Base-by-base conservation (phyloP, 2,329 filamentous ascomycete species). In the Monascus ruber region DNA sequence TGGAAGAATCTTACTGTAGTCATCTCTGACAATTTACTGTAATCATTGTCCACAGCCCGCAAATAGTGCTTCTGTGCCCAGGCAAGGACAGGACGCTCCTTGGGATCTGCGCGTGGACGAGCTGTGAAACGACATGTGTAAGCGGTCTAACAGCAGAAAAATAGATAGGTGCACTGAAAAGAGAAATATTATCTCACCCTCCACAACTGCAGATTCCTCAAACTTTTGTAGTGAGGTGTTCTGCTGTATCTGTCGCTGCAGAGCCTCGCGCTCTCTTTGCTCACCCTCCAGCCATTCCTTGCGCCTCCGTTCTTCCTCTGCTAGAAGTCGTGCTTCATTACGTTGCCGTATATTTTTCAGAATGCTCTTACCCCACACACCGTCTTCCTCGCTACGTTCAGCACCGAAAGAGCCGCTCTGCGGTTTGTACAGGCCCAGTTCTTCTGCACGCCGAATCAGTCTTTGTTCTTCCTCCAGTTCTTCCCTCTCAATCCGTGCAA, bases 241-340 rank as follows among this genome's bases (percentile, higher is more conserved):
- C 38, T 50, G 54, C 37, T 56, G 51, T 11, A 59, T 38, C 37
- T 57, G 53, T 11, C 45, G 53, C 42, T 51, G 48, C 31, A 61
- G 24, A 34, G 49, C 53, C 41, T 63, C 61, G 8, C 49, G 50
- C 31, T 65, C 56, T 43, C 58, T 53, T 26, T 66, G 63, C 46
- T 76, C 74, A n/a, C 68, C 68, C 6, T 63, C 55, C 26, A 74
- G 63, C 72, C 74, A 77, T 39, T 65, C 58, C 34, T 64, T 65
- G 32, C 71, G 71, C 48, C 72, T 66, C 33, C 54, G 49, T 45
- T 69, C 63, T 53, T 74, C 66, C 41, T 70, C 60, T 6, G 59
- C 52, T 38, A 62, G 44, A 5, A 61, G 44, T n/a, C 54, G 50
- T 29, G 57, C 59, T 39, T 68, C 62, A 40, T 69, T 68, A 35